Evolutionary conservation across 169 alveolate species (phyloP).

Genomic region (Plasmodium coatneyi): DNA sequence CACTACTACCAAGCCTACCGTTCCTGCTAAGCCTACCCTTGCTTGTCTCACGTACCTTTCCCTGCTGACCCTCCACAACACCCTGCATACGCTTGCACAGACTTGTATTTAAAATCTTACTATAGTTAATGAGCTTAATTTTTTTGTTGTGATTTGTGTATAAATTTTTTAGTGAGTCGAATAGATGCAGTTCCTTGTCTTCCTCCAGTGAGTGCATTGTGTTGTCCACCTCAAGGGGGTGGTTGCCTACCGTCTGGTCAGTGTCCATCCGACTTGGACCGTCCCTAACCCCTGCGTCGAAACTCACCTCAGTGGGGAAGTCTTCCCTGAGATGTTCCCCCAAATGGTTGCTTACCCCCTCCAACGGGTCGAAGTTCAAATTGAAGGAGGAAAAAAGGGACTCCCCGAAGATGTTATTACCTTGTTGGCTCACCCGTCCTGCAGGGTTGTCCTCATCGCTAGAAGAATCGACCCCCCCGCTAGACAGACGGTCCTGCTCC

Average conservation of each 20-base stretch:
- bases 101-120: conserved; percentile 39
- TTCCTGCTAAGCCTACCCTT: background rate
- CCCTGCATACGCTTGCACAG: background rate
- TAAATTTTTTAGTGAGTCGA: conserved; percentile 24
- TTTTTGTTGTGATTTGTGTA: conserved; percentile 23
- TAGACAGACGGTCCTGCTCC: background rate
- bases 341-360: too few species aligned
- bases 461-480: background rate
- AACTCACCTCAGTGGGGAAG: background rate
- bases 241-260: background rate
- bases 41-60: background rate
- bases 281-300: background rate
- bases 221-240: background rate
- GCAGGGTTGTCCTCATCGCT: background rate
- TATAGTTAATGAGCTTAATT: conserved; percentile 37
- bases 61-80: background rate
- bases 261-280: background rate
- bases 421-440: background rate
- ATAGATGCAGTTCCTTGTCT: background rate
- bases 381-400: conserved; percentile 34
- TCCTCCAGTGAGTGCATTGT: background rate
- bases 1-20: background rate
- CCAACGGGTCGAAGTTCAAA: background rate
- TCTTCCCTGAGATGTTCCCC: background rate
- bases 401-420: background rate